Evolutionary conservation across 768 basidiomycete genomes (phyloP).

Genomic region (Tylopilus cervinicoccineus): DNA sequence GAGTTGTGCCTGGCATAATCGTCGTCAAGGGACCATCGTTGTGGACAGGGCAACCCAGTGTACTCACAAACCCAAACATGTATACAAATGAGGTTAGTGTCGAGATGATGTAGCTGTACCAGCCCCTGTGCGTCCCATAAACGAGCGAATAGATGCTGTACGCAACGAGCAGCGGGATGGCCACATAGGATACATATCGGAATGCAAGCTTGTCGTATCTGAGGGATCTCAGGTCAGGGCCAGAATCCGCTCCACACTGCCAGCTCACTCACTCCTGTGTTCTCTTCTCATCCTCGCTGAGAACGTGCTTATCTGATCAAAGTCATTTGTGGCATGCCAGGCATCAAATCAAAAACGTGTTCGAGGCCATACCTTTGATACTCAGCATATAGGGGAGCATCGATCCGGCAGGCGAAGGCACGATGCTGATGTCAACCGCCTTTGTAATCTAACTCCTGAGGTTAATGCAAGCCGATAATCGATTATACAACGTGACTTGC

Average conservation of each 20-base stretch:
- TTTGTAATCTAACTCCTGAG: conserved; percentile 61
- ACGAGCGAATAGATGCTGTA: conserved; percentile 80
- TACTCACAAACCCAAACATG: conserved; percentile 96
- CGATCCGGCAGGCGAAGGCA: conserved; percentile 58
- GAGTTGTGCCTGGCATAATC: conserved; percentile 64
- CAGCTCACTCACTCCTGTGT: conserved; percentile 80
- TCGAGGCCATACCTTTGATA: conserved; percentile 62
- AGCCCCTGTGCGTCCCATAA: conserved; percentile 83
- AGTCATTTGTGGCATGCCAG: conserved; percentile 8
- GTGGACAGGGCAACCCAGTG: background rate
- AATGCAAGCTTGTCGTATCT: conserved; percentile 93
- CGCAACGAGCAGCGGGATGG: conserved; percentile 72
- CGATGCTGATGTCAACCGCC: conserved; percentile 82
- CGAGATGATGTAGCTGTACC: conserved; percentile 95
- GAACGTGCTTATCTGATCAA: conserved; percentile 79
- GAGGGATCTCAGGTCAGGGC: conserved; percentile 3
- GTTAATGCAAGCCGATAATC: conserved; percentile 13
- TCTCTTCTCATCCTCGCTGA: conserved; percentile 96
- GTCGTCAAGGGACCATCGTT: conserved; percentile 10
- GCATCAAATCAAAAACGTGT: conserved; percentile 12
- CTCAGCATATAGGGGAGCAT: conserved; percentile 73
- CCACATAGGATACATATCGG: conserved; percentile 89
- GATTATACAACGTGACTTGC: conserved; percentile 33
- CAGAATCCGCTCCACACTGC: conserved; percentile 20
- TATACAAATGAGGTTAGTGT: conserved; percentile 92